Base-by-base conservation (phyloP, 805 yeast species). In the Wickerhamiella domercqiae region DNA sequence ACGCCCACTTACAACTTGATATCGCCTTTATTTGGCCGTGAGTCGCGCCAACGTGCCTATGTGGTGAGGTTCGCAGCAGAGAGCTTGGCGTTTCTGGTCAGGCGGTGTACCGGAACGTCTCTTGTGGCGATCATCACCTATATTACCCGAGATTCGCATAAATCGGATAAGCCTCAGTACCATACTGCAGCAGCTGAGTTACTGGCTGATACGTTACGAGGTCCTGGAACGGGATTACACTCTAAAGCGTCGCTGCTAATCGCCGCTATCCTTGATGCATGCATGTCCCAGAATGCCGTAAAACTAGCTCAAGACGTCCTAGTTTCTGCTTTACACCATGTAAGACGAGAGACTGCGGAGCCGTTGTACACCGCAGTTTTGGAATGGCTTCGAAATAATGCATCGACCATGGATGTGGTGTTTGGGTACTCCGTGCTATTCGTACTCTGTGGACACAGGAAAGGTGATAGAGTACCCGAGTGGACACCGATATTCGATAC, bases 51-150 rank as follows among this genome's bases (percentile, higher is more conserved):
- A 37, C 37, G 52, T 2, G 38, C 35, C 3, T 53, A 45, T 38
- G 66, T 86, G 25, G 66, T 81, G 1, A 67, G 93, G 43, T 90
- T 87, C 50, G 75, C 93, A 16, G 84, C 95, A 0, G 96, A 87
- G 56, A 90, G 95, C 0, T 56, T 87, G 33, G 80, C 96, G 0
- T 90, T 79, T 49, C 61, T 87, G 39, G 62, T 87, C 7, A 71
- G 90, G 52, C 81, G 81, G 54, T 66, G 80, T 43, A 63, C 65
- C 18, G 53, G 63, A 0, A 64, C 64, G 1, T 59, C 68, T 5
- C 57, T 84, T 34, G 48, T 53, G 1, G 39, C 46, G 0, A 68
- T 80, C 32, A 60, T 79, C 6, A 49, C 59, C 2, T 58, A 52
- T 37, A 60, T 61, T 3, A 45, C 70, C 18, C 51, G 50, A 2